A percentile compares a stretch with the other conserved stretches of the same genome.
phyloP scores from a whole-genome alignment of 176 grass and related monocot genomes.

The Aegilops umbellulata region DNA sequence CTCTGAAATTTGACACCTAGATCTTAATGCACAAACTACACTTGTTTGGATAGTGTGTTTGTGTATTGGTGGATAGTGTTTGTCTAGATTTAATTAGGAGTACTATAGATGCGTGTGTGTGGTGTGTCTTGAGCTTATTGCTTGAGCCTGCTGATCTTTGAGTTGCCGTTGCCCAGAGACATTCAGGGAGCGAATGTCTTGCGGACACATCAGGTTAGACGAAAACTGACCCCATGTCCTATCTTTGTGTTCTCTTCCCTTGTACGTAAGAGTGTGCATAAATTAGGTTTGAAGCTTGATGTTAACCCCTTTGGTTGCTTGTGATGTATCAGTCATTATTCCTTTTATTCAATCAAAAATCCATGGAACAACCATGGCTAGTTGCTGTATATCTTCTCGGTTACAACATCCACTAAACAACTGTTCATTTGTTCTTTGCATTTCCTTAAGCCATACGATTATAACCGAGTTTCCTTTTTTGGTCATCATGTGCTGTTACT shows the following conservation, averaged over 20 bases:
- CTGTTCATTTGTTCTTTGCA: neutral
- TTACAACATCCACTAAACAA: neutral
- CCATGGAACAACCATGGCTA: neutral
- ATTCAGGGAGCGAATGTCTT: neutral
- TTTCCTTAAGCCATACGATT: neutral
- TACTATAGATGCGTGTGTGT: neutral
- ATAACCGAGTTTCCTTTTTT: neutral
- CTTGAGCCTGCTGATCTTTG: conserved; percentile 11
- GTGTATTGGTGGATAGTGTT: neutral
- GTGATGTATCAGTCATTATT: neutral
- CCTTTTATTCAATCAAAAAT: neutral
- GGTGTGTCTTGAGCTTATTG: neutral
- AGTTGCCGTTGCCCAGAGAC: neutral
- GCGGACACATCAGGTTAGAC: neutral
- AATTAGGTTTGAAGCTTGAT: neutral
- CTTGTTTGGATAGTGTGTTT: neutral
- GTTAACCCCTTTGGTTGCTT: neutral
- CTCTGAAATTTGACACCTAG: conserved; percentile 1
- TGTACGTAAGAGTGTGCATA: neutral
- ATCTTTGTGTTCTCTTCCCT: conserved; percentile 2
- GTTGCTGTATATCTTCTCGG: neutral
- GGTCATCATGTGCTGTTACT: neutral
- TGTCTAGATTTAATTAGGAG: neutral
- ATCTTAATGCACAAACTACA: neutral
- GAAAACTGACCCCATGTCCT: neutral